Conservation (phyloP, 129 eudicot species). For the Escallonia herrerae region DNA sequence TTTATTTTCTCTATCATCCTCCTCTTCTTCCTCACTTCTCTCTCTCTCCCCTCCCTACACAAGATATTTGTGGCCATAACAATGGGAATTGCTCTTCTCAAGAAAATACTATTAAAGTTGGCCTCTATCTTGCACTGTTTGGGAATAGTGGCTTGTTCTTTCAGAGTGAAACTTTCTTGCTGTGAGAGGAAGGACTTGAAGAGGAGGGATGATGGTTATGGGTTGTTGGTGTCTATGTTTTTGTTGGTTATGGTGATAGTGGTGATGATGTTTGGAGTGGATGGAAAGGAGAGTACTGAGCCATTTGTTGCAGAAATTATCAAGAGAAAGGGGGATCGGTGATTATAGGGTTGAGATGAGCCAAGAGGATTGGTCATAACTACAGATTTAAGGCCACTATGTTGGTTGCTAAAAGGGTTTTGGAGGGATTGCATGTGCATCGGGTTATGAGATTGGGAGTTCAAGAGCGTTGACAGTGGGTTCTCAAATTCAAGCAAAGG, state of each 20-base stretch:
- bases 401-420: constrained; percentile 18
- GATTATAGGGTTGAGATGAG: neutral
- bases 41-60: too few relatives aligned
- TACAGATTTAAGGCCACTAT: constrained; percentile 30
- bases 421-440: neutral
- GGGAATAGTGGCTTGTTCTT: constrained; percentile 2
- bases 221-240: constrained; percentile 4
- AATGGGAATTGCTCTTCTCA: too few relatives aligned
- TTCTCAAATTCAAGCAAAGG: constrained; percentile 16
- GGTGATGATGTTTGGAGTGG: constrained; percentile 3
- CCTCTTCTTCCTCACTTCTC: too few relatives aligned
- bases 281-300: constrained; percentile 15
- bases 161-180: constrained; percentile 9
- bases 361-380: neutral
- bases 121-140: constrained; percentile 50
- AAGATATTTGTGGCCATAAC: too few relatives aligned
- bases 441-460: neutral
- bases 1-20: too few relatives aligned
- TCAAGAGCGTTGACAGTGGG: neutral
- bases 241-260: neutral
- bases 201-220: neutral
- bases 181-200: constrained; percentile 30
- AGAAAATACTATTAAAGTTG: constrained; percentile 8
- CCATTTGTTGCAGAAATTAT: neutral
- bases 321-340: neutral